phyloP scores from a whole-genome alignment of 2,329 filamentous ascomycete genomes.

The Cladophialophora chaetospira region DNA sequence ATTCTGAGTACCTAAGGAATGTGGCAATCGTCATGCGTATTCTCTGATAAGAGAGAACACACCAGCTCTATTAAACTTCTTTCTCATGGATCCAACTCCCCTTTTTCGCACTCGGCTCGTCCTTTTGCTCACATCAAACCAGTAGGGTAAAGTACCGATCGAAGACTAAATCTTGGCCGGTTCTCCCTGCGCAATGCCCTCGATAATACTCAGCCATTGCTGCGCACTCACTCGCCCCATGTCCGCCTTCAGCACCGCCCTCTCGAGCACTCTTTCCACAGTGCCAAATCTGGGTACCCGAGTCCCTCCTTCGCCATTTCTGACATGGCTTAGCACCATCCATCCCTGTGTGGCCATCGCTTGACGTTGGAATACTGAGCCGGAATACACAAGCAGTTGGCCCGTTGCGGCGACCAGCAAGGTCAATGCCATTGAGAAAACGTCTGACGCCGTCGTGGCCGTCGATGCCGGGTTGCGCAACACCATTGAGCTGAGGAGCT shows the following conservation, averaged over 20 bases:
- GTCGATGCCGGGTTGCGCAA: constrained; percentile 39
- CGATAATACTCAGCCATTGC: constrained; percentile 26
- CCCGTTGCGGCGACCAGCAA: constrained; percentile 49
- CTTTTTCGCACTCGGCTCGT: too few relatives aligned
- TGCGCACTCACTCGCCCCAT: constrained; percentile 24
- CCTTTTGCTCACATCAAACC: too few relatives aligned
- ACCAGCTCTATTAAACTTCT: too few relatives aligned
- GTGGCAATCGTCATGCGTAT: too few relatives aligned
- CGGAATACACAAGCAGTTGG: constrained; percentile 47
- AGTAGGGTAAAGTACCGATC: too few relatives aligned
- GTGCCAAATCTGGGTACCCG: constrained; percentile 45
- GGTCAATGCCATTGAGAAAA: constrained; percentile 50
- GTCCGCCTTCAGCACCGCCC: constrained; percentile 42
- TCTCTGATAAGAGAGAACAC: too few relatives aligned
- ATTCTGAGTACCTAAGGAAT: too few relatives aligned
- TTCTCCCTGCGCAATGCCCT: constrained; percentile 14
- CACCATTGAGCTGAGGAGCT: constrained; percentile 42
- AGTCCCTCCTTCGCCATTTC: constrained; percentile 41
- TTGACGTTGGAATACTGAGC: constrained; percentile 44
- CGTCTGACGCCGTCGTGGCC: constrained; percentile 45
- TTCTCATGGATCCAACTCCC: too few relatives aligned
- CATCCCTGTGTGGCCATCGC: constrained; percentile 49
- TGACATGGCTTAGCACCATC: constrained; percentile 44
- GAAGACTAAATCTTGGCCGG: constrained; percentile 16
- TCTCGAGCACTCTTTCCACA: constrained; percentile 43